A percentile compares a stretch with the other conserved stretches of the same genome.
phyloP scores from a whole-genome alignment of 148 eudicot species.

The Rhododendron vialii region DNA sequence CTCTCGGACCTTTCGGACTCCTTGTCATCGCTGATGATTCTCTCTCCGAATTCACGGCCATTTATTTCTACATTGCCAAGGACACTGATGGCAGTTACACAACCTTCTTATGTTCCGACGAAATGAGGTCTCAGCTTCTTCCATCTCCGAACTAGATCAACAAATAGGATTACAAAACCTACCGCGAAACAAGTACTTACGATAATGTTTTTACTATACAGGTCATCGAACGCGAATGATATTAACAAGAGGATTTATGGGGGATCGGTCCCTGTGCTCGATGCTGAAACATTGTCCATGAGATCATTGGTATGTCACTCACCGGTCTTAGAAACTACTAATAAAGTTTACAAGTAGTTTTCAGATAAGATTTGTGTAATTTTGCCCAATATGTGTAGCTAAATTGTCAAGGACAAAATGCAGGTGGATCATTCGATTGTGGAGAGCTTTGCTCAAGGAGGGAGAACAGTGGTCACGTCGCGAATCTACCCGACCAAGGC shows the following conservation, averaged over 20 bases:
- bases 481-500: constrained; percentile 17
- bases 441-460: constrained; percentile 27
- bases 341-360: background rate
- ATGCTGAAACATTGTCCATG: constrained; percentile 54
- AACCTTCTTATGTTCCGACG: constrained; percentile 84
- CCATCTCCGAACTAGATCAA: background rate
- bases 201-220: constrained; percentile 9
- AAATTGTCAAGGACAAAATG: background rate
- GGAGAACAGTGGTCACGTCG: constrained; percentile 23
- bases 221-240: constrained; percentile 65
- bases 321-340: background rate
- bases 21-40: constrained; percentile 65
- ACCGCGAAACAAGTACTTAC: background rate
- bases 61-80: constrained; percentile 73
- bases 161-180: background rate
- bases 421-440: constrained; percentile 24
- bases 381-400: background rate
- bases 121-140: constrained; percentile 38
- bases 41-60: constrained; percentile 72
- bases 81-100: constrained; percentile 45
- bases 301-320: constrained; percentile 61
- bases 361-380: background rate
- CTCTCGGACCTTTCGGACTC: constrained; percentile 87
- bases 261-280: constrained; percentile 67
- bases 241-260: constrained; percentile 62